These are phyloP conservation scores for Pyrenochaeta sp. DNA, from an alignment of 2,329 filamentous ascomycete genomes.

Conservation along the genomic window DNA sequence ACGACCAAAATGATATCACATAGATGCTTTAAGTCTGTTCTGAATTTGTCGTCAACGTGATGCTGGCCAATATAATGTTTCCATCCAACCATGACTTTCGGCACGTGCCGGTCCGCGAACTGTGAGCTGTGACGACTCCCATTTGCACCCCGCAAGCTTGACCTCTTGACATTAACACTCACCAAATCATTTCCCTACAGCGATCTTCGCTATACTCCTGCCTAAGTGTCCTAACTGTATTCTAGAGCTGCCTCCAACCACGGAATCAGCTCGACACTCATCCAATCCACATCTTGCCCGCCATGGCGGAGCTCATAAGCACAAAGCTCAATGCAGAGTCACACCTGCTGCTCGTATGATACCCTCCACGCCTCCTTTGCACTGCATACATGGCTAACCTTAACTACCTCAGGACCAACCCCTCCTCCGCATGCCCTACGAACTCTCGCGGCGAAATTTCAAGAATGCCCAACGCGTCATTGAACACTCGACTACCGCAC, in stretches of 20 bases:
- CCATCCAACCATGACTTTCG: not conserved
- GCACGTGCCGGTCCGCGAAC: conserved; percentile 25
- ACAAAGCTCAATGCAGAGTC: conserved; percentile 77
- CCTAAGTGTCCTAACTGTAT: not conserved
- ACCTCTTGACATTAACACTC: conserved; percentile 12
- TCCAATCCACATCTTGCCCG: conserved; percentile 9
- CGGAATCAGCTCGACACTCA: not conserved
- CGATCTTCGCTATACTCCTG: not conserved
- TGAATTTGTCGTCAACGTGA: not conserved
- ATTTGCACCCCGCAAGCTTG: conserved; percentile 23
- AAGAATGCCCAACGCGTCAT: conserved; percentile 81
- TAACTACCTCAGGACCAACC: conserved; percentile 79
- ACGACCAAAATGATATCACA: conserved; percentile 45
- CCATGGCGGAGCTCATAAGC: conserved; percentile 60
- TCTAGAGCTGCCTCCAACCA: not conserved
- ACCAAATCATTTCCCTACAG: not conserved
- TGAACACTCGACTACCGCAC: conserved; percentile 72
- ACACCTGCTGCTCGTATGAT: conserved; percentile 75
- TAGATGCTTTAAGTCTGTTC: conserved; percentile 19
- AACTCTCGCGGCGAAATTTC: conserved; percentile 93
- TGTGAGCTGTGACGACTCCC: conserved; percentile 29
- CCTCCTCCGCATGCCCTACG: conserved; percentile 89
- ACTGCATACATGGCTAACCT: not conserved
- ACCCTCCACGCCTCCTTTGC: not conserved
- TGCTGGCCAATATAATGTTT: not conserved